Evolutionary conservation across 108 stramenopile species (phyloP).

Genomic region (Cyclotella kingstonii): DNA sequence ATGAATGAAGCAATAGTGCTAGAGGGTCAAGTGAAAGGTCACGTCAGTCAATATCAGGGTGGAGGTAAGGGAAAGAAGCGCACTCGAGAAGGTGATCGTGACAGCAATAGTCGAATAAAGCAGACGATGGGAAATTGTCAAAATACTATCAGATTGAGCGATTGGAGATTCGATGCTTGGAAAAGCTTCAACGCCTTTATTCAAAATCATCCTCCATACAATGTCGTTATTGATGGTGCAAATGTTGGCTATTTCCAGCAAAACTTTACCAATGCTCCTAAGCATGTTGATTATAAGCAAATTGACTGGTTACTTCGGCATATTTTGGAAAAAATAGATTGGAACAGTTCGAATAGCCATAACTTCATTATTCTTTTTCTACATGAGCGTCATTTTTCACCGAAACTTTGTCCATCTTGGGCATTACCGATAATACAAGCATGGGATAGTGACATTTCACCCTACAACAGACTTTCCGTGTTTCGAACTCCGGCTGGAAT

Average conservation of each 20-base stretch:
- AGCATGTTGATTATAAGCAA: conserved; percentile 90
- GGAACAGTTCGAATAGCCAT: conserved; percentile 1
- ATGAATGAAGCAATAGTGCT: conserved; percentile 83
- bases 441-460: conserved; percentile 47
- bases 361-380: conserved; percentile 60
- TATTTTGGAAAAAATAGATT: conserved; percentile 30
- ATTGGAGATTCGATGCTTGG: conserved; percentile 43
- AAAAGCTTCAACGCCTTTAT: conserved; percentile 37
- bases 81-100: conserved; percentile 14
- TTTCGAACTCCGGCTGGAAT: conserved; percentile 71
- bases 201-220: conserved; percentile 31
- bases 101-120: conserved; percentile 3
- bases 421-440: conserved; percentile 44
- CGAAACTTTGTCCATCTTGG: conserved; percentile 51
- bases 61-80: conserved; percentile 85
- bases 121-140: conserved; percentile 1
- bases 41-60: conserved; percentile 68
- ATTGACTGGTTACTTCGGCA: conserved; percentile 85
- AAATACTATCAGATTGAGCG: neutral
- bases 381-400: conserved; percentile 80
- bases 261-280: conserved; percentile 79
- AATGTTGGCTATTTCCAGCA: conserved; percentile 96
- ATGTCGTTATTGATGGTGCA: conserved; percentile 95
- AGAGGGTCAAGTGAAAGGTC: conserved; percentile 56
- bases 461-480: conserved; percentile 45